Percentiles rank a stretch among this genome's conserved stretches.
phyloP scores from a whole-genome alignment of 1,139 yeast species.

The Candida sp. region DNA sequence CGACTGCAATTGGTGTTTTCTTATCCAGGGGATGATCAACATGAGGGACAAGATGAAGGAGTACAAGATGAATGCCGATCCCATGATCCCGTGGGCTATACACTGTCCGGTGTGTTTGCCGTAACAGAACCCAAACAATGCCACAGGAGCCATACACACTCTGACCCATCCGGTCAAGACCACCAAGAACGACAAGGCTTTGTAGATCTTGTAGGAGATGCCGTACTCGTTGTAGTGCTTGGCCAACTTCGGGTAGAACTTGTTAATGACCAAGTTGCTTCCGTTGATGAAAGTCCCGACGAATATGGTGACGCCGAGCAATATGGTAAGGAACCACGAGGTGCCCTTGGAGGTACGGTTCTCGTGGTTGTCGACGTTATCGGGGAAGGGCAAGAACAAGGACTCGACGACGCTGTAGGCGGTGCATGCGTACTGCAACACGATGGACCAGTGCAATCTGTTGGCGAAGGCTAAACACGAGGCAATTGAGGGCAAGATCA shows the following conservation, averaged over 20 bases:
- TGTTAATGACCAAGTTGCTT: constrained; percentile 45
- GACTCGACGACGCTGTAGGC: constrained; percentile 60
- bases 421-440: constrained; percentile 51
- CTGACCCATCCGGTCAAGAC: constrained; percentile 70
- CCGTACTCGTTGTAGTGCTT: constrained; percentile 22
- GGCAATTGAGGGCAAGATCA: constrained; percentile 59
- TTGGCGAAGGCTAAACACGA: constrained; percentile 60
- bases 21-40: constrained; percentile 70
- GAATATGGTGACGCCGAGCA: constrained; percentile 51
- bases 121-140: constrained; percentile 82
- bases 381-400: constrained; percentile 62
- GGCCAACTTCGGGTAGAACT: constrained; percentile 35
- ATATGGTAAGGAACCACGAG: constrained; percentile 57
- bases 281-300: constrained; percentile 62
- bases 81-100: constrained; percentile 97
- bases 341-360: constrained; percentile 70
- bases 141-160: constrained; percentile 79
- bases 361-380: constrained; percentile 61
- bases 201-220: constrained; percentile 37
- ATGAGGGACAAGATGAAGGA: constrained; percentile 73
- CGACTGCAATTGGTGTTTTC: constrained; percentile 36
- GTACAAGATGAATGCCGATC: constrained; percentile 80
- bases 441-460: constrained; percentile 45
- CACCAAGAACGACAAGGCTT: constrained; percentile 46
- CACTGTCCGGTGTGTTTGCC: constrained; percentile 85